Evolutionary conservation across 1,284 basidiomycete species (phyloP), one percentile per base, ranked within the genome.

Genomic region (Sanghuangporus sanghuang): DNA sequence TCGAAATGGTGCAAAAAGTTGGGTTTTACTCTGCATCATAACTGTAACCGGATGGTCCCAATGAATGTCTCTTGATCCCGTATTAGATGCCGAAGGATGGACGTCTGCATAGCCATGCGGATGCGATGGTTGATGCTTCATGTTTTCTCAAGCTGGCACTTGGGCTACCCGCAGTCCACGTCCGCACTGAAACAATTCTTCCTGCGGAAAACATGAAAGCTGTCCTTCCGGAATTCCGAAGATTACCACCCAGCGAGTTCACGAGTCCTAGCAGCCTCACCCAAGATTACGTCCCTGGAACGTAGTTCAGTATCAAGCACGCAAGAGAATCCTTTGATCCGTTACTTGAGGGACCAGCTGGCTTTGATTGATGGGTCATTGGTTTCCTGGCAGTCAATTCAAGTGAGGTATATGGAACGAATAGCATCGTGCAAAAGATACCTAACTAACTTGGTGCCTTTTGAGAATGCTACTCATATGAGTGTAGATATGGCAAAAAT

Each of bases 31-130:
- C n/a, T 32, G 48, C 9, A 3, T 11, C 18, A n/a, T 32, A 14
- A 32, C 56, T 16, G 9, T 21, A n/a, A 32, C 56, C 9, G 9
- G 16, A n/a, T 35, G 6, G 23, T 44, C 18, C 58, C 44, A 63
- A 56, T 32, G 27, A 63, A 56, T 32, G 27, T 32, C 36, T 53
- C 6, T n/a, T n/a, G 16, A 7, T 16, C 21, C 21, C 27, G 12
- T 44, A 36, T 16, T 59, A 89, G 87, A 89, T 91, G 86, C 89
- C 89, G 11, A 91, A 91, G 72, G 89, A 89, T 52, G 87, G 80
- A 0, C 77, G 90, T 5, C 76, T 91, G 16, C 89, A 91, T 69
- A 82, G 79, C 0, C 89, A 91, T 70, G 76, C 90, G 8, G 88
- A 89, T 68, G 83, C 86, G 14, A 88, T 83, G 1, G 87, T 90